Percentiles rank a stretch among this genome's conserved stretches.
These are phyloP conservation scores for Penicillium cinerascens DNA, from an alignment of 495 filamentous ascomycete species.

Conservation along the genomic window DNA sequence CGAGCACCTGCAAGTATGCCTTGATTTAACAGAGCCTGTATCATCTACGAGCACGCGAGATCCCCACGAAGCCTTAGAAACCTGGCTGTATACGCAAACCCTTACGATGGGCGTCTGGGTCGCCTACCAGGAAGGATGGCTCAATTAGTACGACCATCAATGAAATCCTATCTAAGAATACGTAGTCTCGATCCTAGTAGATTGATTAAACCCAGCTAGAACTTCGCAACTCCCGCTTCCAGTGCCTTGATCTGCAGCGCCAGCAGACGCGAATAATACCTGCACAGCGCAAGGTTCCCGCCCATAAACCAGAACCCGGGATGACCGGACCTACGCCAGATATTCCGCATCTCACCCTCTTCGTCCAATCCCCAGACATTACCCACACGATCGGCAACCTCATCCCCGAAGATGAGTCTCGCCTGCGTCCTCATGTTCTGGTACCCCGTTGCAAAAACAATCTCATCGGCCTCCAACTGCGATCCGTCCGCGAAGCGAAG, in stretches of 20 bases:
- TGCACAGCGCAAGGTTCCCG: slow-evolving; percentile 70
- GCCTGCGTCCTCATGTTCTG: slow-evolving; percentile 67
- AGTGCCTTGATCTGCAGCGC: slow-evolving; percentile 73
- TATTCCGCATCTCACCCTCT: slow-evolving; percentile 69
- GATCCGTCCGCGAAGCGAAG: slow-evolving; percentile 65
- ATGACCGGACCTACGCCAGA: slow-evolving; percentile 71
- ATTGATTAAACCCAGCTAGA: slow-evolving; percentile 12
- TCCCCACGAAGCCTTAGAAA: slow-evolving; percentile 16
- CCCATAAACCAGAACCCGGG: slow-evolving; percentile 83
- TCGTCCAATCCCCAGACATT: slow-evolving; percentile 77
- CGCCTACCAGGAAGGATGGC: slow-evolving; percentile 33
- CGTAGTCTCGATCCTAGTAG: not conserved
- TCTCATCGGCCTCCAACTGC: slow-evolving; percentile 69
- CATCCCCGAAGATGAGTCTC: slow-evolving; percentile 64
- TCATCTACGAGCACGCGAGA: not conserved
- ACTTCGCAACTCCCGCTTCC: slow-evolving; percentile 49
- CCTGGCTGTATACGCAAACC: slow-evolving; percentile 32
- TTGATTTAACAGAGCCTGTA: slow-evolving; percentile 17
- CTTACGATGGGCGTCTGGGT: slow-evolving; percentile 37
- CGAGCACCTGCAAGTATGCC: slow-evolving; percentile 16
- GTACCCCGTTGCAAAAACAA: slow-evolving; percentile 82
- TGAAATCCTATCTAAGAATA: not conserved
- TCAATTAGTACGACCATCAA: slow-evolving; percentile 4
- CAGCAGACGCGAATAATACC: slow-evolving; percentile 67
- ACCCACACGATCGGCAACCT: slow-evolving; percentile 59